These are phyloP conservation scores for Eurotiales sp. DNA, from an alignment of 2,329 filamentous ascomycete genomes.

Conservation along the genomic window DNA sequence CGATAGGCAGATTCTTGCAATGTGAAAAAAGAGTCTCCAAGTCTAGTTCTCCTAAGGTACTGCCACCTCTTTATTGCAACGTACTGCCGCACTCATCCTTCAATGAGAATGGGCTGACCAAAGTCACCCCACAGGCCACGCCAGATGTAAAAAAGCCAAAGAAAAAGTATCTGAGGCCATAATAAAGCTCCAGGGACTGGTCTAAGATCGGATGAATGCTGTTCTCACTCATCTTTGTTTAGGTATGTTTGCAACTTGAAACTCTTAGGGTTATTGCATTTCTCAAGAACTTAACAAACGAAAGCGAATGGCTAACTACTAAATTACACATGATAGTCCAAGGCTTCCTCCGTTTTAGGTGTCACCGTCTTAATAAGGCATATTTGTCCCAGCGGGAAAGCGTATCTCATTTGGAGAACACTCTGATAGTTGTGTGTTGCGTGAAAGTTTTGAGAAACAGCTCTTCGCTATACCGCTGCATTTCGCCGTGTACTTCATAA, in stretches of 20 bases:
- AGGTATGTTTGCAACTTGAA: background rate
- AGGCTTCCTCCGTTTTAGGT: background rate
- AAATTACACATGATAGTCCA: background rate
- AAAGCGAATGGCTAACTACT: background rate
- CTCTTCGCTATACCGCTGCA: slow-evolving; percentile 5
- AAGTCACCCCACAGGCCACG: background rate
- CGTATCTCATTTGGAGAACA: slow-evolving; percentile 3
- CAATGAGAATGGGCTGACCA: background rate
- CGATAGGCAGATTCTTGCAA: no score
- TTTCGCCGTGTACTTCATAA: slow-evolving; percentile 11
- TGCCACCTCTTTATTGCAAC: background rate
- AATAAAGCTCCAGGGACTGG: background rate
- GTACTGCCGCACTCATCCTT: slow-evolving; percentile 3
- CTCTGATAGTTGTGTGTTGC: slow-evolving; percentile 1
- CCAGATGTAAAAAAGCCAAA: background rate
- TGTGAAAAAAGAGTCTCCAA: no score
- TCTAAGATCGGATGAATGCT: background rate
- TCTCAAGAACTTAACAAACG: no score
- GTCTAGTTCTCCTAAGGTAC: no score
- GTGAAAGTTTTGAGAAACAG: background rate
- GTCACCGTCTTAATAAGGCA: slow-evolving; percentile 5
- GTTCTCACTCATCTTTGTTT: background rate
- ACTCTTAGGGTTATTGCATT: no score
- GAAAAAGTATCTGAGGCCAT: background rate
- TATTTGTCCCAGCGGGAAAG: background rate